A percentile compares a stretch with the other conserved stretches of the same genome.
phyloP scores from a whole-genome alignment of 2,329 filamentous ascomycete genomes.

The Fusarium clavum region DNA sequence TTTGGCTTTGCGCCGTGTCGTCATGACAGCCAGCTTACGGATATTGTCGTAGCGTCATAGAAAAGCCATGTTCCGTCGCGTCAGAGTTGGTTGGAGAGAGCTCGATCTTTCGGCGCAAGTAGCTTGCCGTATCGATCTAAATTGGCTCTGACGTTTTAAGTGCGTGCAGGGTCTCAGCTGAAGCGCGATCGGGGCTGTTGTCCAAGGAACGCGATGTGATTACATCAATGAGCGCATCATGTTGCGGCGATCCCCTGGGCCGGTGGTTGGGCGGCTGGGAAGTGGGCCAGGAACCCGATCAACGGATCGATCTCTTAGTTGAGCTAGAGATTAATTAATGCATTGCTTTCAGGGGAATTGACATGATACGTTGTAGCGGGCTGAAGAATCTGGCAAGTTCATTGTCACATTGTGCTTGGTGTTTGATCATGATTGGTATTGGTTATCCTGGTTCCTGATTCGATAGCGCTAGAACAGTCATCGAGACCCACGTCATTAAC shows the following conservation, averaged over 20 bases:
- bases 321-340: background rate
- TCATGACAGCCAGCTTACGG: constrained; percentile 27
- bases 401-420: background rate
- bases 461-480: background rate
- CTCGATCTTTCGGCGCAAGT: constrained; percentile 1
- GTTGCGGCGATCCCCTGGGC: constrained; percentile 5
- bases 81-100: background rate
- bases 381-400: background rate
- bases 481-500: background rate
- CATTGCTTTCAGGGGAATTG: background rate
- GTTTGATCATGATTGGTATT: background rate
- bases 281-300: constrained; percentile 24
- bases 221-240: constrained; percentile 36
- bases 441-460: background rate
- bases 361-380: background rate
- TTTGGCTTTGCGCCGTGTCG: constrained; percentile 30
- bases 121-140: constrained; percentile 15
- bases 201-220: constrained; percentile 33
- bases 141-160: constrained; percentile 25
- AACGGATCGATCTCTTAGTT: background rate
- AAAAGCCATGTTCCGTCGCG: constrained; percentile 3
- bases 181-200: constrained; percentile 13
- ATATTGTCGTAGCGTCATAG: constrained; percentile 37
- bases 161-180: constrained; percentile 27
- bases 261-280: constrained; percentile 5